These are phyloP conservation scores for Mycena albidolilacea DNA, from an alignment of 768 basidiomycete species.

Conservation along the genomic window DNA sequence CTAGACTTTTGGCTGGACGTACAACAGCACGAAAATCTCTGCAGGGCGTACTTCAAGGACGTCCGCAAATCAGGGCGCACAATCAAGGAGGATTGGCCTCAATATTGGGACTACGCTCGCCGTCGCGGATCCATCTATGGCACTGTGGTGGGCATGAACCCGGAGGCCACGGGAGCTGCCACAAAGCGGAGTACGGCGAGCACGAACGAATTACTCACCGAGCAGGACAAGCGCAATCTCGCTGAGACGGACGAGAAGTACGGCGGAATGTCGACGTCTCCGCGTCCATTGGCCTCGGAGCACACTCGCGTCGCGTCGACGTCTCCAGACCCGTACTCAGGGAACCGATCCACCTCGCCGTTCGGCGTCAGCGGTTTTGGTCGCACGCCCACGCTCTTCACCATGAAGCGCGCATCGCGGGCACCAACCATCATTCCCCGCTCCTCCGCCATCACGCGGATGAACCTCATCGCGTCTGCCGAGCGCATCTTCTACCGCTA, in stretches of 20 bases:
- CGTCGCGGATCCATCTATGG: conserved; percentile 95
- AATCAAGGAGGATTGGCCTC: conserved; percentile 98
- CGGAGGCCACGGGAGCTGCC: conserved; percentile 57
- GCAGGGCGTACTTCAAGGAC: conserved; percentile 99
- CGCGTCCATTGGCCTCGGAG: conserved; percentile 56
- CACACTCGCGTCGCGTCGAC: conserved; percentile 62
- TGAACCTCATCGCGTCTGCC: conserved; percentile 92
- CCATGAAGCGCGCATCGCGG: conserved; percentile 82
- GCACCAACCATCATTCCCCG: conserved; percentile 96
- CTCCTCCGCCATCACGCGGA: conserved; percentile 89
- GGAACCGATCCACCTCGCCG: conserved; percentile 80
- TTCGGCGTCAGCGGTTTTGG: conserved; percentile 75
- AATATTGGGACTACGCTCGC: conserved; percentile 96
- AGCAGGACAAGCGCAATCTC: conserved; percentile 79
- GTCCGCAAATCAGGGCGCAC: conserved; percentile 94
- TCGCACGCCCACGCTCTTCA: conserved; percentile 84
- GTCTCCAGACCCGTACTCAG: conserved; percentile 61
- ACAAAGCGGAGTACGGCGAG: conserved; percentile 88
- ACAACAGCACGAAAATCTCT: conserved; percentile 98
- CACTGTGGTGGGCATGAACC: conserved; percentile 84
- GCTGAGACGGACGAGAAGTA: conserved; percentile 67
- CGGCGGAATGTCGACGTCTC: conserved; percentile 53
- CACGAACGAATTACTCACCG: conserved; percentile 79
- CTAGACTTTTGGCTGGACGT: conserved; percentile 99
- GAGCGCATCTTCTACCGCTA: conserved; percentile 98